Evolutionary conservation across 345 rosid genomes (phyloP).

Genomic region (Psidium friedrichsthalianum): DNA sequence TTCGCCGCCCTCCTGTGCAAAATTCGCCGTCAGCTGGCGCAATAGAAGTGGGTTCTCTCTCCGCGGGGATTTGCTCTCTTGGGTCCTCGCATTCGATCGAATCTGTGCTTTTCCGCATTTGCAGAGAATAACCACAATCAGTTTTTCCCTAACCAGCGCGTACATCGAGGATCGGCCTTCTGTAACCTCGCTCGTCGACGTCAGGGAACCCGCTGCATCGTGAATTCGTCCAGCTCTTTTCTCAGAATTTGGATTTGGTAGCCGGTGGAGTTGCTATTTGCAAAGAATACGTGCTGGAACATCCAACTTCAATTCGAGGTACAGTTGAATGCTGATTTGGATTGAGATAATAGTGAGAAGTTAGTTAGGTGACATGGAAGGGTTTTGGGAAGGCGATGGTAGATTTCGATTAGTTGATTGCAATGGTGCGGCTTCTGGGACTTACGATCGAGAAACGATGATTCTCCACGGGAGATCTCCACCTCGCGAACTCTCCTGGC

Average conservation of each 20-base stretch:
- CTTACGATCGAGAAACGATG: constrained; percentile 57
- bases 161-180: background rate
- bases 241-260: background rate
- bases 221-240: background rate
- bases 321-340: background rate
- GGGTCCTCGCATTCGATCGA: background rate
- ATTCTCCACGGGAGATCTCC: constrained; percentile 86
- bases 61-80: background rate
- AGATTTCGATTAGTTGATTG: constrained; percentile 11
- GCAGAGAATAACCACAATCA: background rate
- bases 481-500: constrained; percentile 39
- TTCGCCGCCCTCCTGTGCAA: background rate
- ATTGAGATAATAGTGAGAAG: background rate
- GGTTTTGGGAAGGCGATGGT: constrained; percentile 2
- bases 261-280: background rate
- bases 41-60: background rate
- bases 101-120: background rate
- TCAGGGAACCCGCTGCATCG: background rate
- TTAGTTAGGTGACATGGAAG: background rate
- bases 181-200: background rate
- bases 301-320: background rate
- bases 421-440: constrained; percentile 81
- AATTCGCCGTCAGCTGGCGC: background rate
- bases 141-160: background rate
- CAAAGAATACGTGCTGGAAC: background rate